Conservation (phyloP, 78 protist genomes). For the Blattamonas nauphoetae region DNA sequence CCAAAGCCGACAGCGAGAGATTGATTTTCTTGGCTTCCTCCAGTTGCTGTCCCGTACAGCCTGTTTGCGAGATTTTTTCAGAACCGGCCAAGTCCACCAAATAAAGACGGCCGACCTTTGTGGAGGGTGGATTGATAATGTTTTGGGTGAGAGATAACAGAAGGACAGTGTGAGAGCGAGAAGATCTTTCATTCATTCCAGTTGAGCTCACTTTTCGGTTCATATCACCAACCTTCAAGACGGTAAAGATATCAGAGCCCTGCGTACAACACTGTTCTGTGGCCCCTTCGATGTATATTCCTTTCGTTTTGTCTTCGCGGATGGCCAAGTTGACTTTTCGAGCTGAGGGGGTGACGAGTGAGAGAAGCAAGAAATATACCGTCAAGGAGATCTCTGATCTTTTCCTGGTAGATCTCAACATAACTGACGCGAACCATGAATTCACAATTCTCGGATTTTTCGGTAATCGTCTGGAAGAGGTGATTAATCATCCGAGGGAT, state of each 20-base stretch:
- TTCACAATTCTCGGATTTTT: not conserved
- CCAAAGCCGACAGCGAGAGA: constrained; percentile 12
- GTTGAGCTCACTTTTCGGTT: constrained; percentile 21
- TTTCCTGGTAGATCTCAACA: constrained; percentile 47
- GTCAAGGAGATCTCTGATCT: constrained; percentile 29
- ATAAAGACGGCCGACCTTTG: not conserved
- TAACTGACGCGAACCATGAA: constrained; percentile 20
- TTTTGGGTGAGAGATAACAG: not conserved
- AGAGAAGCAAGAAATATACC: not conserved
- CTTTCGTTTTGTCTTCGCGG: not conserved
- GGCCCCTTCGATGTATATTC: constrained; percentile 8
- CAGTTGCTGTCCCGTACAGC: constrained; percentile 2
- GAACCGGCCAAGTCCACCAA: constrained; percentile 36
- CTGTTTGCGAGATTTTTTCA: constrained; percentile 11
- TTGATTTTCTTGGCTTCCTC: constrained; percentile 33
- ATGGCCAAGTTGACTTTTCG: not conserved
- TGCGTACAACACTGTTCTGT: not conserved
- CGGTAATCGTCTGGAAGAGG: not conserved
- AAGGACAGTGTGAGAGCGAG: constrained; percentile 33
- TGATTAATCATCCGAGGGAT: not conserved
- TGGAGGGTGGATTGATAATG: not conserved
- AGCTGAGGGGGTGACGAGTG: not conserved
- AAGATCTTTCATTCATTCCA: constrained; percentile 24
- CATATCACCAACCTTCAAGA: constrained; percentile 1
- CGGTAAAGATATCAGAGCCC: not conserved